Percentiles rank a stretch among this genome's conserved stretches.
Conservation (phyloP, 164 flowering plant genomes). For the Piper betle region DNA sequence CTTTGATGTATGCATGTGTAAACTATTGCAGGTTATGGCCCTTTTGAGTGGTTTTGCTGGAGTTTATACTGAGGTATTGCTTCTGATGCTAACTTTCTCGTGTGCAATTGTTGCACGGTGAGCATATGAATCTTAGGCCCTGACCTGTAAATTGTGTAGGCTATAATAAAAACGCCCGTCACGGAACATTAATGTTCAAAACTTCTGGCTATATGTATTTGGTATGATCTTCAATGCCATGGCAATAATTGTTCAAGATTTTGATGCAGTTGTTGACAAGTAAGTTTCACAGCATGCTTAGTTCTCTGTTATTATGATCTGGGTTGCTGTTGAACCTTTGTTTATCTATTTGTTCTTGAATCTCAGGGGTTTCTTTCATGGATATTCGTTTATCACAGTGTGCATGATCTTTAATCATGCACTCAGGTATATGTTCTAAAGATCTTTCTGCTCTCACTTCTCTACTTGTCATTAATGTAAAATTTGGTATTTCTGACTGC, state of each 20-base stretch:
- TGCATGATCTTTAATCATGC: conserved; percentile 97
- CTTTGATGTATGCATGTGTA: conserved; percentile 1
- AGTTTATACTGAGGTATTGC: conserved; percentile 94
- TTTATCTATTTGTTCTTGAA: conserved; percentile 2
- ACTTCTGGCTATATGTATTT: conserved; percentile 88
- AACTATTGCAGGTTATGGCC: conserved; percentile 69
- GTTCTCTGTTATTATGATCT: neutral
- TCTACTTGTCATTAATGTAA: neutral
- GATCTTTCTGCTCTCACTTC: neutral
- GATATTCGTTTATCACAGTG: conserved; percentile 66
- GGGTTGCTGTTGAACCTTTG: neutral
- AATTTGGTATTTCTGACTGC: conserved; percentile 13
- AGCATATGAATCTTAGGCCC: neutral
- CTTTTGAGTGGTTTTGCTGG: conserved; percentile 98
- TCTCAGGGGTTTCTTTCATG: conserved; percentile 94
- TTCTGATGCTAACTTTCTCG: neutral
- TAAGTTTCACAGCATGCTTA: conserved; percentile 18
- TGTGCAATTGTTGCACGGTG: neutral
- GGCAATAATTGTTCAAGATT: conserved; percentile 79
- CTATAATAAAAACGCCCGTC: conserved; percentile 90
- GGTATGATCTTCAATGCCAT: conserved; percentile 85
- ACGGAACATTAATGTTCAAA: conserved; percentile 88
- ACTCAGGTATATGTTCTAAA: conserved; percentile 45
- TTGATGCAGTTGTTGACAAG: conserved; percentile 85
- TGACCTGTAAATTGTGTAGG: conserved; percentile 30